Evolutionary conservation across 2,329 filamentous ascomycete species (phyloP), one percentile per base, ranked within the genome.

Genomic region (Curvularia hawaiiensis): DNA sequence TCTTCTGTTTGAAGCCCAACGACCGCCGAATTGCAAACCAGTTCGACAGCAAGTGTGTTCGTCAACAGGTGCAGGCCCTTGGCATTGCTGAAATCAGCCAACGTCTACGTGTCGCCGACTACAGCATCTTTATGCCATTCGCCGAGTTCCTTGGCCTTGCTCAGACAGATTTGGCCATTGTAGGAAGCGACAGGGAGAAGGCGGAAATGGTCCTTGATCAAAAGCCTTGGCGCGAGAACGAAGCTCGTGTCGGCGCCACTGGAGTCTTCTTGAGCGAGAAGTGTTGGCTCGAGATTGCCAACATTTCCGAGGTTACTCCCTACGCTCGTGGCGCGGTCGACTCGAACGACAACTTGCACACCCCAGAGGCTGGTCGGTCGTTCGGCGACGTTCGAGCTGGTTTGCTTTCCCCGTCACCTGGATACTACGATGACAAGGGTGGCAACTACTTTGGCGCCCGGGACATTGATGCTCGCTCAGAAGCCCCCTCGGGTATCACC

Each of bases 41-140:
- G 72, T 99, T 98, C 68, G 95, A 99, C 77, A 97, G 92, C 84
- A 98, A 98, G 77, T 99, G 95, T 74, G 95, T 99, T 22, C 88
- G 95, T 4, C 91, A 90, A 11, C 95, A 99, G 74, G 85, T 99
- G 1, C 94, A 98, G 73, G 96, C 92, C 0, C 91, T 98, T 66
- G 95, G 95, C 31, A 96, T 99, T 69, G 93, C 93, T 1, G 95
- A 99, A 74, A 97, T 99, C 75, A 97, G 93, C 73, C 93, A 97
- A 73, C 86, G 95, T 20, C 83, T 99, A 39, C 87, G 93, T 49
- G 94, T 94, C 54, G 94, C 94, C 0, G 95, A 99, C 75, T 98
- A 97, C 79, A 97, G 91, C 72, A 80, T 98, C 35, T 99, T 99
- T 80, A 79, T 99, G 64, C 95, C 95, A 0, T 99, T 98, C 71